Conservation (phyloP, 1,139 yeast genomes). For the Kluyveromyces marxianus region DNA sequence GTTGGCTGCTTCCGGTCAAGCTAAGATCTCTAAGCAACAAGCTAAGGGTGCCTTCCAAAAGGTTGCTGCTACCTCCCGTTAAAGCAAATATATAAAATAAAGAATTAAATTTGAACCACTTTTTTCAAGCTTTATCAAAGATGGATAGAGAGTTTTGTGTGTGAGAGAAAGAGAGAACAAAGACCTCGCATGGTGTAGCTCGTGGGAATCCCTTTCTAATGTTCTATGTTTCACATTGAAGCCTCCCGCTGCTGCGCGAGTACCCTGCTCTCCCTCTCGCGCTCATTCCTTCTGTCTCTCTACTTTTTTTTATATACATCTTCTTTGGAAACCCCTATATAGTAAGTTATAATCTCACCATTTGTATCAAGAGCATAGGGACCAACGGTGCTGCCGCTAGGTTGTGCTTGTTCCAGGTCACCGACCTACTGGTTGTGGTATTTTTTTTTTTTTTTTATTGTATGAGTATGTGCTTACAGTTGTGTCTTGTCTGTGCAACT, state of each 20-base stretch:
- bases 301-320: not conserved
- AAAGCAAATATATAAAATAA: slow-evolving; percentile 30
- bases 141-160: too few relatives aligned
- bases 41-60: slow-evolving; percentile 94
- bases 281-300: not conserved
- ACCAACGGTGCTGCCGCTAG: not conserved
- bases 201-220: too few relatives aligned
- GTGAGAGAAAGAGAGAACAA: too few relatives aligned
- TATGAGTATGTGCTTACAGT: not conserved
- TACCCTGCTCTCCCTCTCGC: not conserved
- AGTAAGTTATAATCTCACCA: slow-evolving; percentile 6
- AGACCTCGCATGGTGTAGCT: too few relatives aligned
- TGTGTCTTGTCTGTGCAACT: not conserved
- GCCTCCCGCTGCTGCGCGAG: too few relatives aligned
- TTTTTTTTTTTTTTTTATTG: not conserved
- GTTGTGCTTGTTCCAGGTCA: not conserved
- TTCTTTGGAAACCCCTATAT: slow-evolving; percentile 2
- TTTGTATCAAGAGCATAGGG: slow-evolving; percentile 1
- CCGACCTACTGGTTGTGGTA: not conserved
- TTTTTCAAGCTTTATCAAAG: too few relatives aligned
- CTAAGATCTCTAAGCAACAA: slow-evolving; percentile 73
- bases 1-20: slow-evolving; percentile 61
- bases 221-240: too few relatives aligned
- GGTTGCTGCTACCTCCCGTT: slow-evolving; percentile 95
- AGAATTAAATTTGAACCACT: not conserved